Evolutionary conservation across 2,329 filamentous ascomycete species (phyloP).

Genomic region (Mycogone perniciosa): DNA sequence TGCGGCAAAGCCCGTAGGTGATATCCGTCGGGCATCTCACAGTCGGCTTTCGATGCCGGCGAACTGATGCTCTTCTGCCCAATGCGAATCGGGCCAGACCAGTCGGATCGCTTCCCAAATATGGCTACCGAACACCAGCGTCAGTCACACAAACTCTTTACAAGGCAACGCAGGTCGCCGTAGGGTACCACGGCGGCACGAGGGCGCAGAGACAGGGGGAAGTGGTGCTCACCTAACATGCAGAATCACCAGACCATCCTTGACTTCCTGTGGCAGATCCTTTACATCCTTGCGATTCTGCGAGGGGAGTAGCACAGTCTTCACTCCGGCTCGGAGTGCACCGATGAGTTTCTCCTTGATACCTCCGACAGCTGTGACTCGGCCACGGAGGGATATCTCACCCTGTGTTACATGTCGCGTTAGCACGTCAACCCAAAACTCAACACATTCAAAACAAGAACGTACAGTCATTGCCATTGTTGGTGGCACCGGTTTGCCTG

Average conservation of each 20-base stretch:
- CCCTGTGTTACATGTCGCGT: conserved; percentile 38
- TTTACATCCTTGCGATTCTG: conserved; percentile 89
- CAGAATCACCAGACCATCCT: conserved; percentile 77
- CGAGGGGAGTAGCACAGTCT: conserved; percentile 81
- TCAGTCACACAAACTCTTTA: conserved; percentile 22
- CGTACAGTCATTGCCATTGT: conserved; percentile 90
- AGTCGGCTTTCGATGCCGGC: conserved; percentile 72
- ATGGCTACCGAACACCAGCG: conserved; percentile 48
- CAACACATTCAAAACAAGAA: conserved; percentile 13
- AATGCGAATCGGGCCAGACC: conserved; percentile 86
- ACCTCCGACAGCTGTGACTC: conserved; percentile 88
- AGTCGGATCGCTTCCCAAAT: conserved; percentile 90
- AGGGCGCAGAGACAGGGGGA: conserved; percentile 8
- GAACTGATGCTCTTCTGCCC: conserved; percentile 66
- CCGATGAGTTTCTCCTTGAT: conserved; percentile 99
- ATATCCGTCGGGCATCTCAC: conserved; percentile 35
- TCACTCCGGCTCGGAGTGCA: conserved; percentile 85
- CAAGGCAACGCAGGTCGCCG: not conserved
- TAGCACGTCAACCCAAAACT: conserved; percentile 20
- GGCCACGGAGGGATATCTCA: conserved; percentile 73
- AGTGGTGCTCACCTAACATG: conserved; percentile 62
- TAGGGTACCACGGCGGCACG: conserved; percentile 4
- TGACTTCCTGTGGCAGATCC: conserved; percentile 86
- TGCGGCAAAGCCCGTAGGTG: not conserved
- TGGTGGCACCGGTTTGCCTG: conserved; percentile 76